Conservation (phyloP, 2,329 filamentous ascomycete species). For the Calonectria henricotiae region DNA sequence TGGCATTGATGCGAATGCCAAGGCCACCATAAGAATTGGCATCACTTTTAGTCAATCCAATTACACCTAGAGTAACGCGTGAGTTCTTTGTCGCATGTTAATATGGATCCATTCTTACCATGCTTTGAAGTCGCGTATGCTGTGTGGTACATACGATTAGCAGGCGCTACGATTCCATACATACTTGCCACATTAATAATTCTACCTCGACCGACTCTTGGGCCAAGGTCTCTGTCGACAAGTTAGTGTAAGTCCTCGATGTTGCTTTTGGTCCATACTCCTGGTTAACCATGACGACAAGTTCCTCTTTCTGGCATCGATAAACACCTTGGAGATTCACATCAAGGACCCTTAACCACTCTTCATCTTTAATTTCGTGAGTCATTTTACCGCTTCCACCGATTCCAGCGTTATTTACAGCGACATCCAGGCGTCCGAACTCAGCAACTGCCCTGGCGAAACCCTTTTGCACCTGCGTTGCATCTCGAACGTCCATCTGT, state of each 20-base stretch:
- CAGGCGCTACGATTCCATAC: conserved; percentile 64
- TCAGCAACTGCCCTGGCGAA: conserved; percentile 60
- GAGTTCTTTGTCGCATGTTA: neutral
- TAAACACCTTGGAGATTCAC: conserved; percentile 73
- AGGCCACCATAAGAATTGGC: conserved; percentile 67
- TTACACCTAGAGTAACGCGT: conserved; percentile 53
- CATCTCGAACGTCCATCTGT: conserved; percentile 64
- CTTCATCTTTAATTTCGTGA: conserved; percentile 63
- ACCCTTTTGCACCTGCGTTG: conserved; percentile 61
- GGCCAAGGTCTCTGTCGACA: conserved; percentile 56
- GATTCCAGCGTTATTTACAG: conserved; percentile 72
- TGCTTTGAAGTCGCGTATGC: conserved; percentile 71
- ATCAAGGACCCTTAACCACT: conserved; percentile 68
- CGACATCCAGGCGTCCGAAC: conserved; percentile 71
- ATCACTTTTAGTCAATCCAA: conserved; percentile 71
- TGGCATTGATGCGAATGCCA: conserved; percentile 73
- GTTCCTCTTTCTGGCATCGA: conserved; percentile 70
- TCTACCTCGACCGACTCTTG: conserved; percentile 62
- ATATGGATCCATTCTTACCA: conserved; percentile 50
- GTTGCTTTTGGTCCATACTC: conserved; percentile 52
- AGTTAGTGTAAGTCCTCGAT: conserved; percentile 12
- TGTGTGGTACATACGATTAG: conserved; percentile 58
- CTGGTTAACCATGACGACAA: conserved; percentile 68
- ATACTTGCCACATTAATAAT: conserved; percentile 73
- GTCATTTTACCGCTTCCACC: conserved; percentile 61